Percentiles rank a stretch among this genome's conserved stretches.
These are phyloP conservation scores for Leccinum uliginosum DNA, from an alignment of 768 basidiomycete genomes.

Conservation along the genomic window DNA sequence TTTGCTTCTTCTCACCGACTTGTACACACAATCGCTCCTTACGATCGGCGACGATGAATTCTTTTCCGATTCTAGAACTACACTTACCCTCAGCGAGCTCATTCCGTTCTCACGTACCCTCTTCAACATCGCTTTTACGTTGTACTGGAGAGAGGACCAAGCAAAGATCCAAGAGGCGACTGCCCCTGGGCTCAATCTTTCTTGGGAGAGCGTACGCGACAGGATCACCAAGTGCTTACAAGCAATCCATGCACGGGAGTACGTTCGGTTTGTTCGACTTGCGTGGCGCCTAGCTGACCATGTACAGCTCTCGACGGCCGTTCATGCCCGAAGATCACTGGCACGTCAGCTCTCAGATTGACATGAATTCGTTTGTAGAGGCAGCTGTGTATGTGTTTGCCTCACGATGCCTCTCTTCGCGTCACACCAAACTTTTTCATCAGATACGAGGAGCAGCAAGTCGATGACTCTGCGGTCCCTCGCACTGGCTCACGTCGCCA, in stretches of 20 bases:
- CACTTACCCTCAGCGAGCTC: conserved; percentile 80
- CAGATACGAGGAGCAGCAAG: conserved; percentile 65
- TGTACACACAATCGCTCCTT: conserved; percentile 80
- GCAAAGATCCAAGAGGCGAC: conserved; percentile 36
- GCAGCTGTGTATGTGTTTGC: conserved; percentile 67
- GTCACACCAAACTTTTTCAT: background rate
- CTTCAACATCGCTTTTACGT: conserved; percentile 77
- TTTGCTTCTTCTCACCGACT: conserved; percentile 71
- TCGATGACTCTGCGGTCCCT: conserved; percentile 26
- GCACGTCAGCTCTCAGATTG: conserved; percentile 62
- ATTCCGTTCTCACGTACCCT: conserved; percentile 69
- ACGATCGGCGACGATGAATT: conserved; percentile 98
- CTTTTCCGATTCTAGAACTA: conserved; percentile 69
- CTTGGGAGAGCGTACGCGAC: conserved; percentile 70
- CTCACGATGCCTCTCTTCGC: background rate
- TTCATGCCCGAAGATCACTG: conserved; percentile 86
- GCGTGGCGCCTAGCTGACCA: background rate
- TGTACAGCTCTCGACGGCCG: conserved; percentile 66
- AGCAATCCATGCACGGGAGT: conserved; percentile 88
- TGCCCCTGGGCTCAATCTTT: conserved; percentile 36
- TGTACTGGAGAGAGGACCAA: conserved; percentile 59
- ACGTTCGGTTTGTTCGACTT: conserved; percentile 26
- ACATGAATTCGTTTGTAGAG: conserved; percentile 72
- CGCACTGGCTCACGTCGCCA: conserved; percentile 59
- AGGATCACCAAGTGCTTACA: conserved; percentile 74